Conservation (phyloP, 352 stramenopile species). For the Pythium chondricola region DNA sequence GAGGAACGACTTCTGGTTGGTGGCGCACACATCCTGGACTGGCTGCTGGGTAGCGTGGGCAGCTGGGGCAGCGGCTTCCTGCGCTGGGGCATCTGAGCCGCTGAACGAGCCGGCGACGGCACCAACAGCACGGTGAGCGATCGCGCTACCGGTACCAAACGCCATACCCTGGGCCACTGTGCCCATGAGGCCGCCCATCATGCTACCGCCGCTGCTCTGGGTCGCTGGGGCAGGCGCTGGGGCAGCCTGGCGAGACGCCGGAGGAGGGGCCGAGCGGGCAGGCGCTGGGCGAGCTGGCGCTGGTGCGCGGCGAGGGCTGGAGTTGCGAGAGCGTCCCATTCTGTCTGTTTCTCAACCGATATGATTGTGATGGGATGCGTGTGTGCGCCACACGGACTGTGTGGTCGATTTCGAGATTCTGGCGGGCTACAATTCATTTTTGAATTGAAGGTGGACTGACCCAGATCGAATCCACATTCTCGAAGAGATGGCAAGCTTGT, state of each 20-base stretch:
- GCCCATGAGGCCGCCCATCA: constrained; percentile 93
- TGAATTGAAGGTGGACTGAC: neutral
- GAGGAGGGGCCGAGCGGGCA: constrained; percentile 34
- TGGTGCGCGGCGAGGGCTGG: constrained; percentile 31
- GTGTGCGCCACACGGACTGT: no score
- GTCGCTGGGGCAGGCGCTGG: constrained; percentile 46
- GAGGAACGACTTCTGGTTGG: constrained; percentile 77
- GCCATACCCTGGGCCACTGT: constrained; percentile 97
- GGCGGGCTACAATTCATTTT: constrained; percentile 12
- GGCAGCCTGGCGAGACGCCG: constrained; percentile 40
- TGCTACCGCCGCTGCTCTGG: constrained; percentile 58
- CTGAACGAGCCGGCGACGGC: constrained; percentile 71
- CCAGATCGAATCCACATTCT: neutral
- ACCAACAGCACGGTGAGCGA: constrained; percentile 91
- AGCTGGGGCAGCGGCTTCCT: constrained; percentile 21
- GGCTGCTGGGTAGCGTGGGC: constrained; percentile 20
- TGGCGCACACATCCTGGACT: constrained; percentile 53
- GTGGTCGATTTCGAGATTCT: no score
- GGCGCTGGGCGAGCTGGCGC: constrained; percentile 26
- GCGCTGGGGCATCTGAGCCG: constrained; percentile 34
- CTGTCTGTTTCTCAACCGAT: constrained; percentile 15
- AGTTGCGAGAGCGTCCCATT: constrained; percentile 70
- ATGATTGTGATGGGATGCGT: constrained; percentile 18
- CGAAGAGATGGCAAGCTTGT: no score
- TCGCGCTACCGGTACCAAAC: constrained; percentile 96